A percentile compares a stretch with the other conserved stretches of the same genome.
Evolutionary conservation across 1,284 basidiomycete genomes (phyloP).

Genomic region (Chondrostereum purpureum): DNA sequence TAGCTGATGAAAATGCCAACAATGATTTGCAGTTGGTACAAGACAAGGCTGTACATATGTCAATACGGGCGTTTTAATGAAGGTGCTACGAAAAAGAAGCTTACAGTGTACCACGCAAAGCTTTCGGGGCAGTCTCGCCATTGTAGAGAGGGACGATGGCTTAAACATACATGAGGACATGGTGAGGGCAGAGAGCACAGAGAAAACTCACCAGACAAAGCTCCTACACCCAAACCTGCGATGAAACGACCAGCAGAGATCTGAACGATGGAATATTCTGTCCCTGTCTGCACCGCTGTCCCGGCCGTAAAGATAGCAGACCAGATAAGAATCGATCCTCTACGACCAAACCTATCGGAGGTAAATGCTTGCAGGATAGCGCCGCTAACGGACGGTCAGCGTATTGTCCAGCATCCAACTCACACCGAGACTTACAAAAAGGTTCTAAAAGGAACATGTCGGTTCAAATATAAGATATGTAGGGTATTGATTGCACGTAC

Average conservation of each 20-base stretch:
- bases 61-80: too few relatives aligned
- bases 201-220: constrained; percentile 48
- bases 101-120: constrained; percentile 59
- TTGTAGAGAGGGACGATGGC: constrained; percentile 78
- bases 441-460: constrained; percentile 32
- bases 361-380: constrained; percentile 72
- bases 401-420: neutral
- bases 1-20: constrained; percentile 68
- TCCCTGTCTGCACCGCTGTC: constrained; percentile 65
- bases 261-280: constrained; percentile 54
- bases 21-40: constrained; percentile 76
- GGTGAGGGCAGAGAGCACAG: neutral
- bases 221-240: constrained; percentile 73
- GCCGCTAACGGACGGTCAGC: constrained; percentile 34
- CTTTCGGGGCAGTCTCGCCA: constrained; percentile 74
- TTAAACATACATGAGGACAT: constrained; percentile 15
- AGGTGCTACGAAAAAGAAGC: neutral
- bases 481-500: constrained; percentile 26
- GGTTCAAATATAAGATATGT: neutral
- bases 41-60: constrained; percentile 40
- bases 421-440: constrained; percentile 42
- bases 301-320: constrained; percentile 69
- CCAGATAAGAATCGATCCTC: constrained; percentile 72
- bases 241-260: constrained; percentile 66
- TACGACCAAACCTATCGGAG: constrained; percentile 66